Conservation (phyloP, 306 rosid species). For the Lathyrus oleraceus region DNA sequence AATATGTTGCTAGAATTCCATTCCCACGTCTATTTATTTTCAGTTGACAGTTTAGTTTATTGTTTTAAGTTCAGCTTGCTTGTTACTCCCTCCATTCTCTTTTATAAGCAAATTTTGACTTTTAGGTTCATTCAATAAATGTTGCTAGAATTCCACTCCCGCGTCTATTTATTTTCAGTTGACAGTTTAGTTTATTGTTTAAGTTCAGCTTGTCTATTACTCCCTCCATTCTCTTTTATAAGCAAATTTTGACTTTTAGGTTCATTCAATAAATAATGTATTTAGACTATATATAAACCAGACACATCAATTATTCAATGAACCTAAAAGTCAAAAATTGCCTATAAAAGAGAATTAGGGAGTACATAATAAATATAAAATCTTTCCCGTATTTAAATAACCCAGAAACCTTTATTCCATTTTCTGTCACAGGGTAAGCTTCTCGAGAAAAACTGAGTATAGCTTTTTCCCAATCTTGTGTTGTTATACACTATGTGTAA, state of each 20-base stretch:
- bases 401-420: not conserved
- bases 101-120: too few species aligned
- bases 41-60: slow-evolving; percentile 17
- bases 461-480: not conserved
- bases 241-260: too few species aligned
- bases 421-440: not conserved
- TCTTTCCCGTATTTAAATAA: slow-evolving; percentile 7
- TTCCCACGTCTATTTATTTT: not conserved
- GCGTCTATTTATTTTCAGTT: not conserved
- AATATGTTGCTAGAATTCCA: slow-evolving; percentile 6
- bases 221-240: too few species aligned
- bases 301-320: too few species aligned
- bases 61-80: not conserved
- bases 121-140: not conserved
- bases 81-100: too few species aligned
- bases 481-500: not conserved
- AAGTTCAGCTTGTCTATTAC: slow-evolving; percentile 2
- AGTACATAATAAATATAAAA: not conserved
- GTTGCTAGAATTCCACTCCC: not conserved
- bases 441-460: not conserved
- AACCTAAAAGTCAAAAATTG: too few species aligned
- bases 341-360: too few species aligned
- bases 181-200: slow-evolving; percentile 11
- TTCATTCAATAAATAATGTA: too few species aligned
- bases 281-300: too few species aligned